Conservation (phyloP, 2,329 filamentous ascomycete genomes). For the Leptodontidium sp. region DNA sequence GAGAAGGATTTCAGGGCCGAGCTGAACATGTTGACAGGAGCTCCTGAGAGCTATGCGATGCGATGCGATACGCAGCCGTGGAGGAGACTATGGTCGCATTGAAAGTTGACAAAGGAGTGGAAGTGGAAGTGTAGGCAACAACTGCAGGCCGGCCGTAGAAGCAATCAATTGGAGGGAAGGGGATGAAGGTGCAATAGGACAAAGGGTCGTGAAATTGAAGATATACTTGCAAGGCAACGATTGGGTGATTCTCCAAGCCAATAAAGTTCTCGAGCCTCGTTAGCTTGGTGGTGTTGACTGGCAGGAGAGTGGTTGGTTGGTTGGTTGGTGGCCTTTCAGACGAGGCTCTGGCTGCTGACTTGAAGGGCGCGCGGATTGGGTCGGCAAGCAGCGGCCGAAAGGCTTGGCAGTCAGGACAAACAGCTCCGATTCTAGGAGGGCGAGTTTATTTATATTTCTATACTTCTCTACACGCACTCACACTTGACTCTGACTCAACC, state of each 20-base stretch:
- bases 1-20: constrained; percentile 93
- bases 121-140: background rate
- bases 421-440: constrained; percentile 32
- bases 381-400: constrained; percentile 15
- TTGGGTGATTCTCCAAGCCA: constrained; percentile 4
- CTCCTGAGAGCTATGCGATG: constrained; percentile 23
- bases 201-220: constrained; percentile 18
- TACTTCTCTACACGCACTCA: background rate
- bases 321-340: constrained; percentile 29
- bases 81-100: constrained; percentile 21
- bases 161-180: background rate
- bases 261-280: constrained; percentile 27
- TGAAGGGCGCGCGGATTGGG: background rate
- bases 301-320: constrained; percentile 13
- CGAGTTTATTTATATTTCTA: constrained; percentile 27
- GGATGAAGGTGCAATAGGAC: background rate
- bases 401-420: background rate
- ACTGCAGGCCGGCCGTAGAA: no score
- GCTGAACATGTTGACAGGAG: constrained; percentile 42
- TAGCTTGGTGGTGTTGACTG: constrained; percentile 20
- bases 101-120: background rate
- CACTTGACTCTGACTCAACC: constrained; percentile 24
- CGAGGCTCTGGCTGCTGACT: constrained; percentile 23
- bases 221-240: constrained; percentile 16
- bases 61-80: constrained; percentile 12